Base-by-base conservation (phyloP, 257 asterid species). In the Salvia miltiorrhiza region DNA sequence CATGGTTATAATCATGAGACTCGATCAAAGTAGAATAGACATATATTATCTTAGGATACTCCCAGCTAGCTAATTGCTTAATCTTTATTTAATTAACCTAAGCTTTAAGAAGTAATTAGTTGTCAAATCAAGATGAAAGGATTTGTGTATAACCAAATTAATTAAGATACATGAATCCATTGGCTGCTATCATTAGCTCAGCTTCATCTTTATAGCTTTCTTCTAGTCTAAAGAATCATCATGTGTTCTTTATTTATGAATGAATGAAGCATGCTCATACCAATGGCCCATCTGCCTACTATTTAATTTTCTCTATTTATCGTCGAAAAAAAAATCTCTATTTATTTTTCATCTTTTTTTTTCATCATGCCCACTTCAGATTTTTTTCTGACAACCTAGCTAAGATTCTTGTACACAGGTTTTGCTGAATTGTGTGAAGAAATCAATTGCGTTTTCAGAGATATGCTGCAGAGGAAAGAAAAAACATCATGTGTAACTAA, bases 151-250 rank as follows among this genome's bases (percentile, higher is more conserved):
- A 32, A 63, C 23, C 1, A 28, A 17, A 64, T 20, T 24, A 55
- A 24, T 55, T 14, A 65, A 48, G 53, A 73, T 57, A 21, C 50
- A 64, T 71, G 68, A 13, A 53, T 17, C 28, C 35, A 57, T 37
- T 72, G 81, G 79, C 24, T 67, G 75, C 20, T 58, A 81, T 81
- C 67, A 78, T 81, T 78, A 75, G 56, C 62, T 67, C 37, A 66
- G 73, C 77, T 63, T 65, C 69, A 74, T 70, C 78, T 74, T 77
- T 78, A 52, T 53, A 64, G 52, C 78, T 77, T 80, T 80, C 59
- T 55, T 80, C 0, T 71, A 68, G 77, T 78, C 79, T 72, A 75
- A 78, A 76, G 74, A 71, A 72, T 69, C 68, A 75, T 81, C 48
- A 81, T 81, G 60, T 66, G 48, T 52, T 45, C 71, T 73, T 65